A percentile compares a stretch with the other conserved stretches of the same genome.
phyloP scores from a whole-genome alignment of 306 rosid species.

The Malus fusca region DNA sequence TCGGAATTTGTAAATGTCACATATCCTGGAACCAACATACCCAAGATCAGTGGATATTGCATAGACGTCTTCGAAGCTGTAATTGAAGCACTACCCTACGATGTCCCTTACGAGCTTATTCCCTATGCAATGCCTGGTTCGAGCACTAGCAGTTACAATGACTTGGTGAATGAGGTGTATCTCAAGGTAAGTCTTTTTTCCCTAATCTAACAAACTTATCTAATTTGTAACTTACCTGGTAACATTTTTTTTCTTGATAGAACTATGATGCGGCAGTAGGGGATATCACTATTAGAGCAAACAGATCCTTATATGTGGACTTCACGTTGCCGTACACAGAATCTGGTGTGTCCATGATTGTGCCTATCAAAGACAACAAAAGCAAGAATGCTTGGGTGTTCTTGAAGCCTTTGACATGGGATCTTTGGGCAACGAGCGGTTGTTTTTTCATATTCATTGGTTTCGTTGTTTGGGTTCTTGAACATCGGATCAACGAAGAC shows the following conservation, averaged over 20 bases:
- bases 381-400: conserved; percentile 23
- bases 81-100: conserved; percentile 6
- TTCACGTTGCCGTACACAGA: conserved; percentile 26
- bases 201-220: neutral
- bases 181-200: conserved; percentile 10
- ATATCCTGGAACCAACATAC: neutral
- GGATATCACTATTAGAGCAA: conserved; percentile 18
- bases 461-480: conserved; percentile 29
- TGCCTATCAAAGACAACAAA: neutral
- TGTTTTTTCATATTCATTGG: conserved; percentile 25
- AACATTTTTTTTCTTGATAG: neutral
- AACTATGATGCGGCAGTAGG: conserved; percentile 18
- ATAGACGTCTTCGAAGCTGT: conserved; percentile 12
- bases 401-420: conserved; percentile 32
- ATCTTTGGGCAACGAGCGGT: conserved; percentile 16
- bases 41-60: neutral
- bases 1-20: neutral
- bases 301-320: conserved; percentile 15
- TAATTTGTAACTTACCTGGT: neutral
- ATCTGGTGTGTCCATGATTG: conserved; percentile 17
- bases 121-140: conserved; percentile 4
- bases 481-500: conserved; percentile 25
- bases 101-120: conserved; percentile 1
- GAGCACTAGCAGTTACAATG: conserved; percentile 10
- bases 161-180: conserved; percentile 1